Evolutionary conservation across 495 filamentous ascomycete genomes (phyloP).

Genomic region (Wilcoxina mikolae): DNA sequence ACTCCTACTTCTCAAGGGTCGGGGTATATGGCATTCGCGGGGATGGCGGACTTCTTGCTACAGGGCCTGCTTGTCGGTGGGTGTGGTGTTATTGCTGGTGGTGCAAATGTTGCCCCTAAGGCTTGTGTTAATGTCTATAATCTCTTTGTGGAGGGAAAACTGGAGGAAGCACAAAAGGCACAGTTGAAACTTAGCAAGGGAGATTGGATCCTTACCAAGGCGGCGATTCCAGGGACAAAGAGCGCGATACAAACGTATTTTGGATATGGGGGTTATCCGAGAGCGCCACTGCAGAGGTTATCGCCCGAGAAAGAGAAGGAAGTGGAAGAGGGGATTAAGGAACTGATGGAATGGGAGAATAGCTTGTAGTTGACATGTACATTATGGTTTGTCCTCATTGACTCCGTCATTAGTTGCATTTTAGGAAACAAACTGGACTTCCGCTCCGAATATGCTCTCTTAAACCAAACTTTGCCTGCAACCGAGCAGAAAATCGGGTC

Average conservation of each 20-base stretch:
- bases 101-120: slow-evolving; percentile 75
- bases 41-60: slow-evolving; percentile 74
- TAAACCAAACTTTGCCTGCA: no score
- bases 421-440: no score
- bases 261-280: slow-evolving; percentile 69
- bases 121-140: slow-evolving; percentile 70
- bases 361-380: slow-evolving; percentile 11
- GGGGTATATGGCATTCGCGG: slow-evolving; percentile 75
- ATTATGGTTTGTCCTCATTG: no score
- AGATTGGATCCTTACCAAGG: slow-evolving; percentile 78
- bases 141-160: slow-evolving; percentile 55
- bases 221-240: slow-evolving; percentile 77
- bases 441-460: no score
- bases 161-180: slow-evolving; percentile 55
- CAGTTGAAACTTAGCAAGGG: slow-evolving; percentile 58
- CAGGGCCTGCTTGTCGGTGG: slow-evolving; percentile 71
- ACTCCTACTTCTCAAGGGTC: slow-evolving; percentile 47
- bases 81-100: slow-evolving; percentile 71
- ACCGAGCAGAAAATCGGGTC: no score
- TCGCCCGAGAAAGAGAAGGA: slow-evolving; percentile 39
- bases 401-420: no score
- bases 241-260: slow-evolving; percentile 67
- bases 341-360: slow-evolving; percentile 54
- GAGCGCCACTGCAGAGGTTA: slow-evolving; percentile 56
- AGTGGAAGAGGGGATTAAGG: slow-evolving; percentile 47